Conservation (phyloP, 495 filamentous ascomycete species). For the Delitschia confertaspora region DNA sequence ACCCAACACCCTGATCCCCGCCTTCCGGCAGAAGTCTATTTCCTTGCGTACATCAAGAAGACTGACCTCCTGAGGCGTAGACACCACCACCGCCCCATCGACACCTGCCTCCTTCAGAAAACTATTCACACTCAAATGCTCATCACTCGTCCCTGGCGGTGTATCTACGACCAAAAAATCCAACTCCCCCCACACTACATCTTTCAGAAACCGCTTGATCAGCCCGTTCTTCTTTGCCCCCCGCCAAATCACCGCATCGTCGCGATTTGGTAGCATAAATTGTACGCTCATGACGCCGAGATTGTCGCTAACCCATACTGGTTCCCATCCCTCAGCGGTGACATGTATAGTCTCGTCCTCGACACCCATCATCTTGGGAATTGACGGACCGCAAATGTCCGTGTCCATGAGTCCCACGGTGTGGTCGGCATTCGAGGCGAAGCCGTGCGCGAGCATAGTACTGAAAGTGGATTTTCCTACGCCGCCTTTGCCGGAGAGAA, state of each 20-base stretch:
- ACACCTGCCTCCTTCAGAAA: conserved; percentile 81
- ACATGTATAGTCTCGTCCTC: conserved; percentile 87
- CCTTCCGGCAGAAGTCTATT: conserved; percentile 93
- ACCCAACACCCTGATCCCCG: conserved; percentile 77
- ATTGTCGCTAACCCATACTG: conserved; percentile 89
- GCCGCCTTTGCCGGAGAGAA: conserved; percentile 90
- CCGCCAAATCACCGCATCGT: conserved; percentile 93
- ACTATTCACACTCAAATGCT: conserved; percentile 85
- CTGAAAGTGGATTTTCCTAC: conserved; percentile 94
- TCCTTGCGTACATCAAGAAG: conserved; percentile 91
- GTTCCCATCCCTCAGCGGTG: conserved; percentile 73
- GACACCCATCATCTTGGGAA: conserved; percentile 98
- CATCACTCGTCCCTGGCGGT: conserved; percentile 87
- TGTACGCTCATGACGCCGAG: conserved; percentile 92
- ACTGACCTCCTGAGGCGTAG: conserved; percentile 91
- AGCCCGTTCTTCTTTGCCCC: conserved; percentile 97
- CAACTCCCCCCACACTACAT: conserved; percentile 93
- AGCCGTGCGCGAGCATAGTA: conserved; percentile 74
- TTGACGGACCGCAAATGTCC: conserved; percentile 88
- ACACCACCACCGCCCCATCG: conserved; percentile 86
- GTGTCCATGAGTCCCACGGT: conserved; percentile 93
- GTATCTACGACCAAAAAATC: conserved; percentile 92
- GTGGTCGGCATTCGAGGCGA: conserved; percentile 63
- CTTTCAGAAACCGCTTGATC: conserved; percentile 94
- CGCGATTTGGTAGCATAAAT: conserved; percentile 88